These are phyloP conservation scores for Loxodes magnus DNA, from an alignment of 73 alveolate genomes.

Conservation along the genomic window DNA sequence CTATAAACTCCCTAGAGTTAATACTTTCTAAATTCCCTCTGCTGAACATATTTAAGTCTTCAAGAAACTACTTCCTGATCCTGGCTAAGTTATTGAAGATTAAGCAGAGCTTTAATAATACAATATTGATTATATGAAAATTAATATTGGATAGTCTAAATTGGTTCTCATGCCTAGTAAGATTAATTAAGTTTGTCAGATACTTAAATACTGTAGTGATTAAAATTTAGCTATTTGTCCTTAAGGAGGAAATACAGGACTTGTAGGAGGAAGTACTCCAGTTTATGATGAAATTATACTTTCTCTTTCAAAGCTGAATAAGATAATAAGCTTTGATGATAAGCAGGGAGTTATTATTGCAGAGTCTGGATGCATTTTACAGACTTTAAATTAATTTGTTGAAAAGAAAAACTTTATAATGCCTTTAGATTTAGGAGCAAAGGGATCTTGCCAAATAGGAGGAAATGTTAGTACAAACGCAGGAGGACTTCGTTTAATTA, in stretches of 20 bases:
- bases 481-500: constrained; percentile 73
- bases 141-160: constrained; percentile 35
- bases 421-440: constrained; percentile 84
- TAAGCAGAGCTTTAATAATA: no score
- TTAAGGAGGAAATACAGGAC: constrained; percentile 85
- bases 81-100: no score
- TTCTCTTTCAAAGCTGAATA: constrained; percentile 43
- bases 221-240: constrained; percentile 65
- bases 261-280: constrained; percentile 72
- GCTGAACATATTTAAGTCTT: no score
- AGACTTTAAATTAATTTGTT: constrained; percentile 31
- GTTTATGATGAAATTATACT: constrained; percentile 63
- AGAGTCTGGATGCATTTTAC: constrained; percentile 64
- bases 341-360: constrained; percentile 36
- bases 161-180: constrained; percentile 54
- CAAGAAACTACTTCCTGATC: no score
- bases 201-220: constrained; percentile 54
- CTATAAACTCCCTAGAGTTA: no score
- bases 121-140: constrained; percentile 57
- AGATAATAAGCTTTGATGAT: constrained; percentile 45
- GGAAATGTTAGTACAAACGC: constrained; percentile 86
- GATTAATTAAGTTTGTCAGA: constrained; percentile 34
- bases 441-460: constrained; percentile 79
- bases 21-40: no score
- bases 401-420: constrained; percentile 28